phyloP scores from a whole-genome alignment of 805 yeast species.

The Cyberlindnera saturnus region DNA sequence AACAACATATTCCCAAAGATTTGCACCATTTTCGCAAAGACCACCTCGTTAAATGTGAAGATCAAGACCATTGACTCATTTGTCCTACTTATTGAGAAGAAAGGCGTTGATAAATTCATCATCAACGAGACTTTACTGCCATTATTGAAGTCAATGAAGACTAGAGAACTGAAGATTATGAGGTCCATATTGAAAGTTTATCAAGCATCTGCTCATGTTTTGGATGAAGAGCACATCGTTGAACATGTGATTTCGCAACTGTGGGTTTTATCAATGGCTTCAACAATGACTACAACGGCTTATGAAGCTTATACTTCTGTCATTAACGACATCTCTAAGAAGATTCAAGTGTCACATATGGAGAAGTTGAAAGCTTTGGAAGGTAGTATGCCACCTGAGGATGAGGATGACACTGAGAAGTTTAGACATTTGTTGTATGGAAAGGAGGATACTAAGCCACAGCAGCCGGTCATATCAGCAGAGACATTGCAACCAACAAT shows the following conservation, averaged over 20 bases:
- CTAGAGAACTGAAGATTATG: constrained; percentile 65
- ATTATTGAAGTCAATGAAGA: constrained; percentile 64
- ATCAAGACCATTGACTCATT: constrained; percentile 59
- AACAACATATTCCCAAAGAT: constrained; percentile 70
- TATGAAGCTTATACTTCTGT: constrained; percentile 34
- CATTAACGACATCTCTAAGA: constrained; percentile 35
- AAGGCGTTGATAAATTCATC: constrained; percentile 63
- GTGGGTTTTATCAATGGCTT: constrained; percentile 43
- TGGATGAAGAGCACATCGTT: constrained; percentile 46
- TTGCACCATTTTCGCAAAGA: constrained; percentile 69
- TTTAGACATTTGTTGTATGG: constrained; percentile 17
- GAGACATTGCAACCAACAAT: constrained; percentile 17
- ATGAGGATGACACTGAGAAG: constrained; percentile 20
- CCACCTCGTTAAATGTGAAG: constrained; percentile 79
- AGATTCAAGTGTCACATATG: constrained; percentile 39
- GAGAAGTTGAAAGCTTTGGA: constrained; percentile 25
- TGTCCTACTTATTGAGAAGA: constrained; percentile 46
- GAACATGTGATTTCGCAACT: constrained; percentile 48
- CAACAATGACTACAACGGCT: constrained; percentile 34
- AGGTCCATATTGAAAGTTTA: constrained; percentile 41
- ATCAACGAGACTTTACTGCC: constrained; percentile 81
- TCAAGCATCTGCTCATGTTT: constrained; percentile 27
- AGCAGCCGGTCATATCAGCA: constrained; percentile 3
- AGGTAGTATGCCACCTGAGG: constrained; percentile 20
- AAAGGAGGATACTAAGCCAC: constrained; percentile 6